Evolutionary conservation across 768 basidiomycete species (phyloP).

Genomic region (Dacryopinax spathularia): DNA sequence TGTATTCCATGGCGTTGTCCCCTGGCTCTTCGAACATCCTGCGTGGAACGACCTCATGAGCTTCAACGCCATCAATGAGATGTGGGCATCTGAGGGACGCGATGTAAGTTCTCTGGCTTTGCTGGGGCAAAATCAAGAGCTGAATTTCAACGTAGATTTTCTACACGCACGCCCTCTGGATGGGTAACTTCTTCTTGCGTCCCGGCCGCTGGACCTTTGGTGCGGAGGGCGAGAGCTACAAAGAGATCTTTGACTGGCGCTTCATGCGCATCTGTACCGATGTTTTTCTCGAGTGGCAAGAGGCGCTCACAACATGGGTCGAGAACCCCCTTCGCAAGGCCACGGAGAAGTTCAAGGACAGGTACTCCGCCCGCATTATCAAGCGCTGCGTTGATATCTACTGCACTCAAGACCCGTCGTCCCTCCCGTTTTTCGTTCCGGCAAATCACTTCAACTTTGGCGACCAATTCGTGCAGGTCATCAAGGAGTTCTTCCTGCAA

Average conservation of each 20-base stretch:
- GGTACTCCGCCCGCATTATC: not conserved
- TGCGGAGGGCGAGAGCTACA: not conserved
- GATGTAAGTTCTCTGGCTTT: not conserved
- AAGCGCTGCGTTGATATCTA: not conserved
- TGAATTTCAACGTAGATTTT: not conserved
- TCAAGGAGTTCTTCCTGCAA: not conserved
- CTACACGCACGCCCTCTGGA: not conserved
- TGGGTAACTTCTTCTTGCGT: not conserved
- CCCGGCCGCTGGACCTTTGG: not conserved
- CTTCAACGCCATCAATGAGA: not conserved
- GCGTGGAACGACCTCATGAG: not conserved
- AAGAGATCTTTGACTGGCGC: not conserved
- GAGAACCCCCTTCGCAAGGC: not conserved
- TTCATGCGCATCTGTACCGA: not conserved
- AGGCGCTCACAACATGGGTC: not conserved
- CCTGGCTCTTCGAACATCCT: not conserved
- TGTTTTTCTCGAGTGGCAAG: not conserved
- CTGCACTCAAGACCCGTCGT: not conserved
- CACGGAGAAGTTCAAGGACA: not conserved
- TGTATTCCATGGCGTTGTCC: not conserved
- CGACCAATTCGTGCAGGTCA: not conserved
- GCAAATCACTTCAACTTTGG: not conserved
- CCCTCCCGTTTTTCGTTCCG: not conserved
- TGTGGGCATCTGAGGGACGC: not conserved
- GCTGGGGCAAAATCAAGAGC: not conserved